Percentiles rank a stretch among this genome's conserved stretches.
Conservation (phyloP, 208 protist species). For the Crithidia sp. region DNA sequence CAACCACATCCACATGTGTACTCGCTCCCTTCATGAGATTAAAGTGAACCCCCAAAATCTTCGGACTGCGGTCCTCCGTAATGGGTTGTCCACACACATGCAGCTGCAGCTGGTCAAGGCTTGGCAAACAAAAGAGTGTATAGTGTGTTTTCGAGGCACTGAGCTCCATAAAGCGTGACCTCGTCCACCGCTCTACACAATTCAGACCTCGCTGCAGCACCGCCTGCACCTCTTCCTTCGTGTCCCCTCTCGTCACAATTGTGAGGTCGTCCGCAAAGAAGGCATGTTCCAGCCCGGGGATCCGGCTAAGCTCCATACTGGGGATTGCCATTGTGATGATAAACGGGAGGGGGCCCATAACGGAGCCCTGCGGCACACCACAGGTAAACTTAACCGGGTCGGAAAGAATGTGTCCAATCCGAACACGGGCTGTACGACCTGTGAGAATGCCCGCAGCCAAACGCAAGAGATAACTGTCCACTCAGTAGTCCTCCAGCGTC, state of each 20-base stretch:
- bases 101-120: background rate
- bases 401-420: slow-evolving; percentile 8
- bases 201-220: background rate
- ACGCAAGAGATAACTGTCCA: background rate
- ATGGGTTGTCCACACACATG: background rate
- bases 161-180: slow-evolving; percentile 16
- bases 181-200: slow-evolving; percentile 1
- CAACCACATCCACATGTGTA: background rate
- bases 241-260: too few species aligned
- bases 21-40: background rate
- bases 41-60: background rate
- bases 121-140: slow-evolving; percentile 8
- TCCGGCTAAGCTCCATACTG: background rate
- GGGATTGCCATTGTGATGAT: slow-evolving; percentile 31
- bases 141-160: slow-evolving; percentile 24
- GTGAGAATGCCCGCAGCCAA: background rate
- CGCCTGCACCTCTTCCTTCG: background rate
- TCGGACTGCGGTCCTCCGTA: background rate
- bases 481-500: background rate
- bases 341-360: slow-evolving; percentile 25
- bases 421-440: background rate
- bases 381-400: background rate
- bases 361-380: slow-evolving; percentile 34
- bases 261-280: slow-evolving; percentile 37
- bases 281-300: slow-evolving; percentile 12